phyloP scores from a whole-genome alignment of 176 grass and related monocot species.

The Pharus latifolius region DNA sequence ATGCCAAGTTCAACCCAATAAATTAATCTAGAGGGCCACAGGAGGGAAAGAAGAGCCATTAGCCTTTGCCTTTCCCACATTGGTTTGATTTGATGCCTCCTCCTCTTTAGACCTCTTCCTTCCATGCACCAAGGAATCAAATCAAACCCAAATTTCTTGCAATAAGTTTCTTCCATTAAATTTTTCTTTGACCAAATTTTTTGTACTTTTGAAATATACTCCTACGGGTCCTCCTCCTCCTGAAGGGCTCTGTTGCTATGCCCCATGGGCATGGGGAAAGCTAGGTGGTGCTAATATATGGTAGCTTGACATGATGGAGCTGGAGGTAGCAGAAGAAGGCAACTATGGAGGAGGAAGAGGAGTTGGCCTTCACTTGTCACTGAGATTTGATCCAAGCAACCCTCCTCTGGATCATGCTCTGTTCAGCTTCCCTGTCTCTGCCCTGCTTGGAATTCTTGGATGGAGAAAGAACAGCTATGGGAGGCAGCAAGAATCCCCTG shows the following conservation, averaged over 20 bases:
- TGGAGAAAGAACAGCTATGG: neutral
- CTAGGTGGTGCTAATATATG: neutral
- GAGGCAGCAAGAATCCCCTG: neutral
- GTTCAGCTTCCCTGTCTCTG: conserved; percentile 17
- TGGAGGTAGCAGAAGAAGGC: neutral
- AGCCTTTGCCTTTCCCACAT: conserved; percentile 24
- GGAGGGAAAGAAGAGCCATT: neutral
- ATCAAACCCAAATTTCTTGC: neutral
- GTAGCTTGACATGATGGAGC: conserved; percentile 13
- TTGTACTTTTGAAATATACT: conserved; percentile 10
- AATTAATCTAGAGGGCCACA: too few species aligned
- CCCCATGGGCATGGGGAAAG: conserved; percentile 21
- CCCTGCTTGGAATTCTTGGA: conserved; percentile 14
- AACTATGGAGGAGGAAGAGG: neutral
- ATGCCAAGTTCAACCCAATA: too few species aligned
- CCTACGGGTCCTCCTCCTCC: neutral
- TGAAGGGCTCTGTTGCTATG: conserved; percentile 1
- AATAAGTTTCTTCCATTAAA: neutral
- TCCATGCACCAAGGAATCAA: conserved; percentile 27
- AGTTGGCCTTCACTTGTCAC: conserved; percentile 10
- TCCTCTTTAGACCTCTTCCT: neutral
- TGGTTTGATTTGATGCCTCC: conserved; percentile 27
- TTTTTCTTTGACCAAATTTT: neutral
- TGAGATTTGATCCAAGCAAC: conserved; percentile 14
- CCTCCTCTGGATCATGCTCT: neutral